Evolutionary conservation across 2,329 filamentous ascomycete species (phyloP).

Genomic region (Nigrospora osmanthi): DNA sequence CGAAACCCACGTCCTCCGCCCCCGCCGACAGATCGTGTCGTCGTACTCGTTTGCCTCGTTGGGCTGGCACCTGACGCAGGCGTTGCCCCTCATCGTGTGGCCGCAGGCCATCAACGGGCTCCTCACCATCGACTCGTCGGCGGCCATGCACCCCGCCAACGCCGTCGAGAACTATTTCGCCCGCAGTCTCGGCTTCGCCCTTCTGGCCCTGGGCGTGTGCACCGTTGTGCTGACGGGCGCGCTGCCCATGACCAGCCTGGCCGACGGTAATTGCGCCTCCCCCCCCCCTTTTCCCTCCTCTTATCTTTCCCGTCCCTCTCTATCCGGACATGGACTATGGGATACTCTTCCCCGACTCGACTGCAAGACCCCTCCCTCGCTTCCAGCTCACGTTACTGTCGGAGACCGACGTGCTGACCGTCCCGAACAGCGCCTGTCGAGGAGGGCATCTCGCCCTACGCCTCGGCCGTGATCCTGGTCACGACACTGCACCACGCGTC

Average conservation of each 20-base stretch:
- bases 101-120: slow-evolving; percentile 38
- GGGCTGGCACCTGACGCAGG: slow-evolving; percentile 42
- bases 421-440: slow-evolving; percentile 20
- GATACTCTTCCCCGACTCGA: too few relatives aligned
- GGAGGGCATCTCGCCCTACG: slow-evolving; percentile 48
- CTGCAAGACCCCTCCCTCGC: neutral
- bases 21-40: slow-evolving; percentile 36
- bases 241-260: slow-evolving; percentile 53
- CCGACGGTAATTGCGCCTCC: slow-evolving; percentile 22
- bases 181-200: slow-evolving; percentile 59
- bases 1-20: neutral
- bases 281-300: too few relatives aligned
- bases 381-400: neutral
- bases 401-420: neutral
- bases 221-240: slow-evolving; percentile 63
- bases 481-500: slow-evolving; percentile 59
- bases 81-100: slow-evolving; percentile 37
- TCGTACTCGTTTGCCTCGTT: slow-evolving; percentile 43
- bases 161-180: slow-evolving; percentile 67
- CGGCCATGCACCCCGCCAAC: slow-evolving; percentile 15
- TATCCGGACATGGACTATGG: too few relatives aligned
- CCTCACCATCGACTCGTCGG: slow-evolving; percentile 16
- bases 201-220: slow-evolving; percentile 56
- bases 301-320: too few relatives aligned
- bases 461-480: slow-evolving; percentile 57